Base-by-base conservation (phyloP, 1,284 basidiomycete species). In the Schizophyllum amplum region DNA sequence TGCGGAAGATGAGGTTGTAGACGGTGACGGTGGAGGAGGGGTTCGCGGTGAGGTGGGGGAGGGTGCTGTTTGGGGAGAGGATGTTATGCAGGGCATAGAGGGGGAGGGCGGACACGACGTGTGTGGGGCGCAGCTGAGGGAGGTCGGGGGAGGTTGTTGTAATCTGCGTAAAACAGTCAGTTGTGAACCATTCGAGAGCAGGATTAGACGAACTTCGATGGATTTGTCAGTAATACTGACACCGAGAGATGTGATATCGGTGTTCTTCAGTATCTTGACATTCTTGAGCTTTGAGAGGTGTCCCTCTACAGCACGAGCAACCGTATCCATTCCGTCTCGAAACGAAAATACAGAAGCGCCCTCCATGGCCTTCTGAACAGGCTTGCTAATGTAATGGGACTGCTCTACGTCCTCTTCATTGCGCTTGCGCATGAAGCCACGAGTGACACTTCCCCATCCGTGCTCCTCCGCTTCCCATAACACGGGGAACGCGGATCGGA, bases 311-410 rank as follows among this genome's bases (percentile, higher is more conserved):
- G 82, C 79, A 9, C 75, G 66, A 0, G 85, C 80, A 48, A 99
- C 72, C 1, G 81, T 83, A 61, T 83, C 76, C 64, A 98, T 77
- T 0, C 96, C 96, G 23, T 90, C 83, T 47, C 71, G 74, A 67
- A 96, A 89, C 6, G 90, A 91, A 71, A 85, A 94, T 2, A 95
- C 85, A 51, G 90, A 86, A 13, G 81, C 79, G 5, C 71, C 71
- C 24, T 79, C 72, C 81, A 92, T 81, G 55, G 70, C 64, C n/a
- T 72, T 66, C 25, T 70, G 71, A 33, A 90, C 66, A 24, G 75
- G 33, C 13, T 42, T 71, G 0, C 83, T 84, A 24, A 87, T 57
- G 0, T 85, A 73, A 66, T 83, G 83, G 17, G 61, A 60, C 51
- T 52, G 59, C 60, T 62, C 61, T 47, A 62, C 64, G 24, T 63